Base-by-base conservation (phyloP, 345 rosid genomes). In the Eucalyptus sp. region DNA sequence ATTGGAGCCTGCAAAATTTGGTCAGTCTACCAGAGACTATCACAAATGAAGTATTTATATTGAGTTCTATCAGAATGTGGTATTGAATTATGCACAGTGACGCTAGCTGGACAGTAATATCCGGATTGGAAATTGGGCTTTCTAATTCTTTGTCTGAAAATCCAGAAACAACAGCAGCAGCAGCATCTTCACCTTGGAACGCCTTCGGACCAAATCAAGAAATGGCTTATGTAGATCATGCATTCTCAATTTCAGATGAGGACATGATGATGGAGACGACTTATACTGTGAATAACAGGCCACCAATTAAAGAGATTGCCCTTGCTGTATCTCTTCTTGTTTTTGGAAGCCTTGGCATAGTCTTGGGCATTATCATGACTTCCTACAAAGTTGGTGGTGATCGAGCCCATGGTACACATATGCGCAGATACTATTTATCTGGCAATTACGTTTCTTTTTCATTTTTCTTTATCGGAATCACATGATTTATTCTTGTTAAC, bases 221-320 rank as follows among this genome's bases (percentile, higher is more conserved):
- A 86, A 97, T 97, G 99, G 99, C 99, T 87, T 97, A 97, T 91
- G 99, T 96, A 20, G 99, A 97, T 89, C 99, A 96, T 83, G 99
- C 99, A 20, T 97, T 97, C 94, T 97, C 99, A 60, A 96, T 97
- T 83, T 91, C 99, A 8, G 98, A 97, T 92, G 99, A 97, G 91
- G 99, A 96, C 87, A 91, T 96, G 50, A 96, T 97, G 98, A 91
- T 96, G 90, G 98, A 91, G 88, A 92, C 91, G 7, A 90, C 97
- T 3, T 94, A 96, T 88, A 87, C 95, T 44, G 95, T 96, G 89
- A 95, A 96, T 92, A 96, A 93, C 88, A 93, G 96, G 43, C 99
- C 99, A 16, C 99, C 99, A 20, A 91, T 96, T 83, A 97, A 95
- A 91, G 99, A 97, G 96, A 97, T 97, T 93, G 94, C 94, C 44